These are phyloP conservation scores for Guillardia theta DNA, from an alignment of 78 protist genomes.

Conservation along the genomic window DNA sequence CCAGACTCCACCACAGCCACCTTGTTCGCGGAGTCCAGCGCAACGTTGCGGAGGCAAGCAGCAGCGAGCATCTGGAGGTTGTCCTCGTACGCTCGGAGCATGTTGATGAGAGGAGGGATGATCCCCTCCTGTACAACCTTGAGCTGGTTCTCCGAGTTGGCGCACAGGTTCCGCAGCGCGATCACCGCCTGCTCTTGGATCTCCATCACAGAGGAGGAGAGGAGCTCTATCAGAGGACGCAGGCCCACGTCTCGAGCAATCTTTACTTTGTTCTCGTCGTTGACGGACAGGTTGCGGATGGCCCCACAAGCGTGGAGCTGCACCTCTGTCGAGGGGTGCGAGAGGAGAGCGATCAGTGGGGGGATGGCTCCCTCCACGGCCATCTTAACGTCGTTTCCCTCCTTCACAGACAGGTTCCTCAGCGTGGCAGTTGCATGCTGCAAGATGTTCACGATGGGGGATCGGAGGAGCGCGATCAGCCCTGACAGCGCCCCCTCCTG, in stretches of 20 bases:
- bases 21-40: neutral
- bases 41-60: conserved; percentile 22
- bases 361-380: conserved; percentile 15
- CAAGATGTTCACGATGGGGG: conserved; percentile 26
- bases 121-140: conserved; percentile 13
- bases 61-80: conserved; percentile 15
- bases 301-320: conserved; percentile 9
- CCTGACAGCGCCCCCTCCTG: conserved; percentile 25
- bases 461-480: neutral
- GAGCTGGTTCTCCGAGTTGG: conserved; percentile 38
- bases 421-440: conserved; percentile 19
- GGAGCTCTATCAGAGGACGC: conserved; percentile 35
- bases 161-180: conserved; percentile 45
- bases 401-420: conserved; percentile 4
- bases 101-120: neutral
- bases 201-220: neutral
- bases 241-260: conserved; percentile 20
- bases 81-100: neutral
- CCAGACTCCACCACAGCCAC: neutral
- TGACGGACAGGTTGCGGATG: conserved; percentile 31
- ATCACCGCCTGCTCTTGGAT: conserved; percentile 43
- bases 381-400: conserved; percentile 38
- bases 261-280: conserved; percentile 41
- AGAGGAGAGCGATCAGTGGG: conserved; percentile 35
- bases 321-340: conserved; percentile 23